Conservation (phyloP, 148 eudicot genomes). For the Spergularia bocconei region DNA sequence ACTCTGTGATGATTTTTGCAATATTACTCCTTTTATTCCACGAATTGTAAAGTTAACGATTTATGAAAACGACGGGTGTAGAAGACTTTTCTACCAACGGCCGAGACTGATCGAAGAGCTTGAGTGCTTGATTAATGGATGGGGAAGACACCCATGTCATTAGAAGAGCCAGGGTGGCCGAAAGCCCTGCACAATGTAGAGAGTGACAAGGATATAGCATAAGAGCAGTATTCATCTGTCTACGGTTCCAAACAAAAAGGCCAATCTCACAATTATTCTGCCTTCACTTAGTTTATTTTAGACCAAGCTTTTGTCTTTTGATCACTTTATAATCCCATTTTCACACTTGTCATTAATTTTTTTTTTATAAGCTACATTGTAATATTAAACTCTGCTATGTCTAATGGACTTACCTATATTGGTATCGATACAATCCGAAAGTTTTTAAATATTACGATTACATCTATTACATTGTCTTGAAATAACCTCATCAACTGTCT, state of each 20-base stretch:
- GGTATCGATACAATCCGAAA: too few relatives aligned
- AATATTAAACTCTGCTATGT: too few relatives aligned
- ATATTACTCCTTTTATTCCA: too few relatives aligned
- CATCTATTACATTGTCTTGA: too few relatives aligned
- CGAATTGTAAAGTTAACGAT: too few relatives aligned
- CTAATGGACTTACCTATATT: too few relatives aligned
- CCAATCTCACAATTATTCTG: slow-evolving; percentile 14
- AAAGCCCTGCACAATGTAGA: slow-evolving; percentile 18
- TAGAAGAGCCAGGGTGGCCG: slow-evolving; percentile 20
- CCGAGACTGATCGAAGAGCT: background rate
- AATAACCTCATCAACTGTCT: background rate
- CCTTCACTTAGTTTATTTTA: background rate
- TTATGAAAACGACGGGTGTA: too few relatives aligned
- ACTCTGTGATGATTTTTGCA: too few relatives aligned
- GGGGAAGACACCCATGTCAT: slow-evolving; percentile 18
- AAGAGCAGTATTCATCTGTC: slow-evolving; percentile 17
- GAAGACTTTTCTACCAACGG: too few relatives aligned
- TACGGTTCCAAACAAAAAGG: slow-evolving; percentile 10
- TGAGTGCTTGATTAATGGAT: slow-evolving; percentile 6
- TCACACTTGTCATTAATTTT: slow-evolving; percentile 3
- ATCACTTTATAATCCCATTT: slow-evolving; percentile 10
- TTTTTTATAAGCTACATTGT: background rate
- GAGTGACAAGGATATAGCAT: background rate
- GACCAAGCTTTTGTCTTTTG: background rate
- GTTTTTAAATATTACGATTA: too few relatives aligned